Evolutionary conservation across 257 asterid species (phyloP), one percentile per base, ranked within the genome.

Genomic region (Gardenia jasminoides): DNA sequence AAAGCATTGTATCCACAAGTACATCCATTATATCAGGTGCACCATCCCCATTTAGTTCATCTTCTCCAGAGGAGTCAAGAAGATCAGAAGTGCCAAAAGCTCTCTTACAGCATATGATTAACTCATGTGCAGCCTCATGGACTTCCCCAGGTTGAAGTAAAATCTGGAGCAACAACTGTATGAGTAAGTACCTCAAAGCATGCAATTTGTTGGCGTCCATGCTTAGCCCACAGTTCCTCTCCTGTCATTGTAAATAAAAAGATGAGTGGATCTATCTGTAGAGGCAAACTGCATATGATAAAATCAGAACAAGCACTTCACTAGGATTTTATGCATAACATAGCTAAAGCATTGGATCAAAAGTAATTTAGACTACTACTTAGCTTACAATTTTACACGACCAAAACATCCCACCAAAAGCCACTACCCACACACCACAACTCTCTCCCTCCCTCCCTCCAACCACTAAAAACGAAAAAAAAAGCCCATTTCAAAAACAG

Each of bases 1-100:
- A 93, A 81, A 96, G 98, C 96, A 96, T 88, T 26, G 98, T 90
- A 85, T 93, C 98, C 80, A 96, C 94, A 80, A 96, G 94, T 30
- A 96, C 99, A 65, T 96, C 98, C 98, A 96, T 93, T 75, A 89
- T 76, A 70, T 87, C 83, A 48, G 97, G 98, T 28, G 85, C 79
- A 59, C 80, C 90, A 47, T 92, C 94, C 66, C 22, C 97, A 80
- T 83, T 90, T 50, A 88, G 76, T 85, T 93, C 98, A 79, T 96
- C 98, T 67, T 93, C 99, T 67, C 88, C 95, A 50, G 93, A 88
- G 52, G 93, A 89, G 71, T 83, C 90, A 19, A 84, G 84, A 80
- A 91, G 90, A 84, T 91, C 94, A 77, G 90, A 82, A 78, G 89
- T 77, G 56, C 86, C 90, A 78, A 88, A 91, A 83, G 97, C 93